Evolutionary conservation across 768 basidiomycete species (phyloP), one percentile per base, ranked within the genome.

Genomic region (Sarcodon sp.): DNA sequence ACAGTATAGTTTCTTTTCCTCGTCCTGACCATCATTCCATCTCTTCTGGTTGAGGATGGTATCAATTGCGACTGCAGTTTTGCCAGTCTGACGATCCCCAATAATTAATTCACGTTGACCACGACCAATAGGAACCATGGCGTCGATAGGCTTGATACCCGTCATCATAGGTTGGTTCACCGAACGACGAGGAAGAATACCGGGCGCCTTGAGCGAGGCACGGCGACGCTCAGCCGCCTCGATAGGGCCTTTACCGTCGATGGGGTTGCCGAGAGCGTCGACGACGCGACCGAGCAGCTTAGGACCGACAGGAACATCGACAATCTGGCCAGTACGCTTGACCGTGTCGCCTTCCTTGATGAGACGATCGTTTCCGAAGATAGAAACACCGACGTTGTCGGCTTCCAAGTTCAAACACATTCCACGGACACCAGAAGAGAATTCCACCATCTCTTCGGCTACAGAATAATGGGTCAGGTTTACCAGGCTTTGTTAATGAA

Each of bases 361-460:
- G 75, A 85, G 80, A 78, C 88, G 88, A 70, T 90, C 87, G 64
- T 86, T 87, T 79, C 85, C 87, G 78, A 99, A 99, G 75, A 98
- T 93, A 75, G 96, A 91, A 64, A 99, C 91, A 90, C 96, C 96
- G 76, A 98, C 94, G 62, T 97, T 97, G 83, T 98, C 96, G 71
- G 94, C 91, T 73, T 99, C 96, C 82, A 99, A 86, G 87, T 99
- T 99, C 70, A 99, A 71, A 70, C 93, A 97, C 96, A 99, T 99
- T 77, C 96, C 96, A 66, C 96, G 93, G 61, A 99, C 83, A 70
- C 96, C 96, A 46, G 96, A 98, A 45, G 94, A 90, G 80, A 99
- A 99, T 79, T 99, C 96, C 79, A 99, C 96, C 96, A 99, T 99
- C 82, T 99, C 96, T 73, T 99, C 96, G 71, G 85, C 85, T 92